Evolutionary conservation across 129 eudicot species (phyloP).

Genomic region (Heracleum sosnowskyi): DNA sequence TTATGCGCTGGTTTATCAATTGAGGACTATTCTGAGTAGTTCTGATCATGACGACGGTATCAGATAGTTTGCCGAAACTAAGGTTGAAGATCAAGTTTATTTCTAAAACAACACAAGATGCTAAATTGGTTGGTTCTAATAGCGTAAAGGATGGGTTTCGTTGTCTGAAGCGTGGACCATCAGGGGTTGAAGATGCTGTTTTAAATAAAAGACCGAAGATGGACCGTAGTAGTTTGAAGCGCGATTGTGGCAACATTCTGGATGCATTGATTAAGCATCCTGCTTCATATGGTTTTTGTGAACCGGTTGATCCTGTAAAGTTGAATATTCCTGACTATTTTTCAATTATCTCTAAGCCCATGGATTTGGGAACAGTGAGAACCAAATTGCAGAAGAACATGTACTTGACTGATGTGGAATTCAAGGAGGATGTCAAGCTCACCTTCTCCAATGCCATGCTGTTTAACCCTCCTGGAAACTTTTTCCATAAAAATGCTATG

Average conservation of each 20-base stretch:
- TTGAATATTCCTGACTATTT: constrained; percentile 61
- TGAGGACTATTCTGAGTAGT: too few species aligned
- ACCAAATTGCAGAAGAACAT: constrained; percentile 32
- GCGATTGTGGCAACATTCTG: constrained; percentile 39
- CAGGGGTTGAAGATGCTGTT: constrained; percentile 20
- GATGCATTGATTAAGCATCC: constrained; percentile 39
- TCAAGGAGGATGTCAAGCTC: constrained; percentile 57
- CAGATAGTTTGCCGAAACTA: too few species aligned
- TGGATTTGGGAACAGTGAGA: constrained; percentile 68
- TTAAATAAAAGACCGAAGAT: constrained; percentile 45
- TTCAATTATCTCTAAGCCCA: constrained; percentile 44
- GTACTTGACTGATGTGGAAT: constrained; percentile 41
- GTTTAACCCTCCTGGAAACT: constrained; percentile 44
- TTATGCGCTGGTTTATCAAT: too few species aligned
- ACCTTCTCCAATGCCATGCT: constrained; percentile 67
- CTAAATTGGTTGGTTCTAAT: background rate
- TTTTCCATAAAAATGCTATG: constrained; percentile 36
- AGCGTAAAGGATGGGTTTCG: constrained; percentile 17
- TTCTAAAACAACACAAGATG: too few species aligned
- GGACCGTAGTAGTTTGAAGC: constrained; percentile 36
- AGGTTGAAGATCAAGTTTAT: too few species aligned
- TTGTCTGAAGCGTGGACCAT: constrained; percentile 42
- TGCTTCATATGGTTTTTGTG: constrained; percentile 21
- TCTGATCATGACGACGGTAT: too few species aligned
- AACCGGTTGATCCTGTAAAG: constrained; percentile 63